phyloP scores from a whole-genome alignment of 441 rosid genomes.

The Francoa sonchifolia region DNA sequence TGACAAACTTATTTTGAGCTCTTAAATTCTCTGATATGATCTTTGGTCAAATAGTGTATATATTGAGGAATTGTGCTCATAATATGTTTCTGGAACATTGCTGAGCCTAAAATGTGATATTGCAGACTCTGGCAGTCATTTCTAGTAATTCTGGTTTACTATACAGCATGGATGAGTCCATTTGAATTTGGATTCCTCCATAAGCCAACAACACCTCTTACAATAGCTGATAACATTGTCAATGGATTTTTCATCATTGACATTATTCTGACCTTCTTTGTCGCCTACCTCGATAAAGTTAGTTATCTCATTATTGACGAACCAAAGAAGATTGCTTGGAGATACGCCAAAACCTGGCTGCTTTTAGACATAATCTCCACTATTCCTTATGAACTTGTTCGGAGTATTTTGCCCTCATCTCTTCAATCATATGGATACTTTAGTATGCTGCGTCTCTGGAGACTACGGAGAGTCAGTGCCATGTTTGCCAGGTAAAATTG shows the following conservation, averaged over 20 bases:
- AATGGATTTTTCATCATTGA: conserved; percentile 76
- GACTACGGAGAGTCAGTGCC: conserved; percentile 81
- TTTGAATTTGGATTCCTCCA: conserved; percentile 71
- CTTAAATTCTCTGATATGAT: no score
- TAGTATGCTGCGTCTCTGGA: conserved; percentile 95
- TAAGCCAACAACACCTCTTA: conserved; percentile 38
- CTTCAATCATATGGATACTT: conserved; percentile 44
- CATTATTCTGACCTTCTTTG: conserved; percentile 69
- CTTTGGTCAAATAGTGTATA: background rate
- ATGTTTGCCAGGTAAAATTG: conserved; percentile 48
- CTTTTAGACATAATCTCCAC: conserved; percentile 58
- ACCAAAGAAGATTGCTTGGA: conserved; percentile 57
- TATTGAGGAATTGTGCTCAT: background rate
- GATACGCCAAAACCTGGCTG: conserved; percentile 61
- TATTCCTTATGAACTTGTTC: conserved; percentile 57
- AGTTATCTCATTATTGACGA: conserved; percentile 60
- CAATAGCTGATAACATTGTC: conserved; percentile 56
- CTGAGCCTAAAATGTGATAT: background rate
- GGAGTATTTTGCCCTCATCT: conserved; percentile 40
- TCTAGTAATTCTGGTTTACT: conserved; percentile 54
- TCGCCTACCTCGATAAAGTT: conserved; percentile 61
- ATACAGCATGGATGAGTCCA: conserved; percentile 83
- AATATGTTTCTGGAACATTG: background rate
- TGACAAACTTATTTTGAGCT: no score
- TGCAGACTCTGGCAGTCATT: conserved; percentile 72